These are phyloP conservation scores for Tillandsia fasciculata DNA, from an alignment of 176 grass and related monocot species.

Conservation along the genomic window DNA sequence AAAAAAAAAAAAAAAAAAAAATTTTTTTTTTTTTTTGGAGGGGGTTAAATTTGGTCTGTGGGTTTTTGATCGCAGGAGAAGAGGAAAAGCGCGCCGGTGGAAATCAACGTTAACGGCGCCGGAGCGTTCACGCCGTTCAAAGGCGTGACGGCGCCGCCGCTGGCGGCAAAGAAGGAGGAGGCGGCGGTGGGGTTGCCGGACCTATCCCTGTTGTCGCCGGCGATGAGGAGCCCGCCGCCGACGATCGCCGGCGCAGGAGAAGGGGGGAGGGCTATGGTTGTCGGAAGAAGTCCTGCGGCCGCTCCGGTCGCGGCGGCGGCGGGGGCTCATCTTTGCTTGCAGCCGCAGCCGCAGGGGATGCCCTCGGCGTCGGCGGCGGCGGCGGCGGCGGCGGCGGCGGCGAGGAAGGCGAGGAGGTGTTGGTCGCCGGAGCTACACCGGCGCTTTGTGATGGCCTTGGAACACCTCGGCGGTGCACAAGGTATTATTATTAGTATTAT, in stretches of 20 bases:
- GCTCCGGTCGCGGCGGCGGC: too few relatives aligned
- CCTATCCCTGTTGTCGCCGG: conserved; percentile 18
- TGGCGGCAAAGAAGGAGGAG: conserved; percentile 26
- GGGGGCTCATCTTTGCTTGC: too few relatives aligned
- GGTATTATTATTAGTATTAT: conserved; percentile 23
- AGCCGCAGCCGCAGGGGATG: not conserved
- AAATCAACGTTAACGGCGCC: conserved; percentile 18
- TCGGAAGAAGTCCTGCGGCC: too few relatives aligned
- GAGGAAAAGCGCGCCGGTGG: conserved; percentile 21
- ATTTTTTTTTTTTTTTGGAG: conserved; percentile 14
- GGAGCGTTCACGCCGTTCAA: conserved; percentile 23
- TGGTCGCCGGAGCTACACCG: conserved; percentile 92
- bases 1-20: too few relatives aligned
- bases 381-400: conserved; percentile 31
- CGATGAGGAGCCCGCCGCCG: conserved; percentile 1
- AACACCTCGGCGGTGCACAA: conserved; percentile 81
- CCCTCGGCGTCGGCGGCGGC: conserved; percentile 24
- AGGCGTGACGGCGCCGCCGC: conserved; percentile 6
- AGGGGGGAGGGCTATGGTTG: too few relatives aligned
- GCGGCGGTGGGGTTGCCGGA: conserved; percentile 7
- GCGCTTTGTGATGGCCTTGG: conserved; percentile 56
- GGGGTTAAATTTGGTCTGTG: not conserved
- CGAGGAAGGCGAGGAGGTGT: conserved; percentile 81
- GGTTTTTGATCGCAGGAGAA: conserved; percentile 18
- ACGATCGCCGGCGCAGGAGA: conserved; percentile 3